phyloP scores from a whole-genome alignment of 306 rosid genomes.

The Chamaecrista fasciculata region DNA sequence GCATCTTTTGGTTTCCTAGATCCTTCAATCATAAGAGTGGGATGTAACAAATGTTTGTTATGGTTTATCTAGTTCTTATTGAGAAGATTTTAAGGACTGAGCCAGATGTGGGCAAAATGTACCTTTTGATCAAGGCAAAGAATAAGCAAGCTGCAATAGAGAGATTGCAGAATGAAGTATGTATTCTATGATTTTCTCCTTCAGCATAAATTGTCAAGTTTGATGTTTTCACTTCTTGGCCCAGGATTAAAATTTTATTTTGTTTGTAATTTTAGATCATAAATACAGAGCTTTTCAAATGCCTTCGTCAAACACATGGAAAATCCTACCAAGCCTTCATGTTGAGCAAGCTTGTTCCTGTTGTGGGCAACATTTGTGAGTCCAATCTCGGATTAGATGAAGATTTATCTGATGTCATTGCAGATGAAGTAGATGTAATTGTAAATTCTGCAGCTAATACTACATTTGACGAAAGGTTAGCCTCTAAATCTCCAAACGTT shows the following conservation, averaged over 20 bases:
- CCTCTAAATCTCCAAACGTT: not conserved
- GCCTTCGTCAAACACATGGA: constrained; percentile 78
- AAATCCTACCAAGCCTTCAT: constrained; percentile 74
- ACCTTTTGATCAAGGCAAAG: constrained; percentile 82
- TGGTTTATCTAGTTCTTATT: constrained; percentile 60
- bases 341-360: constrained; percentile 86
- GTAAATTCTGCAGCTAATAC: constrained; percentile 96
- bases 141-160: constrained; percentile 78
- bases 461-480: constrained; percentile 89
- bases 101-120: constrained; percentile 85
- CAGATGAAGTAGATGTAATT: constrained; percentile 77
- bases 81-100: constrained; percentile 91
- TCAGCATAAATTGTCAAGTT: not conserved
- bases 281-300: constrained; percentile 76
- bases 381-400: constrained; percentile 72
- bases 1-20: not conserved
- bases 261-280: constrained; percentile 53
- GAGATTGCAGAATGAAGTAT: constrained; percentile 79
- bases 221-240: not conserved
- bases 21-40: not conserved
- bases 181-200: constrained; percentile 24
- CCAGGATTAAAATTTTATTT: constrained; percentile 9
- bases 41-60: not conserved
- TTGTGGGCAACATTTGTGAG: constrained; percentile 76
- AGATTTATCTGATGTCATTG: constrained; percentile 43